phyloP scores from a whole-genome alignment of 345 rosid species.

The Gossypium sturtianum region DNA sequence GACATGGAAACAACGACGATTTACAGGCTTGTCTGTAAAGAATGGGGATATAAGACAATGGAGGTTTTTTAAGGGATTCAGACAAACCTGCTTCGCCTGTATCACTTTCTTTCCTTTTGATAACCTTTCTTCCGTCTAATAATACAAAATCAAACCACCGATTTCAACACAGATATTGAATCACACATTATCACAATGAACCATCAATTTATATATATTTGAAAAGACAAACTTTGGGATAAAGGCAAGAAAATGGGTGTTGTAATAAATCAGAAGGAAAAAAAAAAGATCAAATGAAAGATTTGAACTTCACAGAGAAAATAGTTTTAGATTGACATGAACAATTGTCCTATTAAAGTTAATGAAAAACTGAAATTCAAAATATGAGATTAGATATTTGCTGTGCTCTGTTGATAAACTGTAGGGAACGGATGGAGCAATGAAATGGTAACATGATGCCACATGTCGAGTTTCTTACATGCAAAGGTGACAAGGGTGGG shows the following conservation, averaged over 20 bases:
- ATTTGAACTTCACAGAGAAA: not conserved
- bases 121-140: slow-evolving; percentile 44
- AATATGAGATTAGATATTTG: not conserved
- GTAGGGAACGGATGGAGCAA: not conserved
- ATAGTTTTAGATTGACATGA: slow-evolving; percentile 1
- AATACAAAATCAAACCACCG: slow-evolving; percentile 43
- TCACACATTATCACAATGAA: slow-evolving; percentile 12
- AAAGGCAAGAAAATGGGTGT: not conserved
- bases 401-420: not conserved
- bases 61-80: not conserved
- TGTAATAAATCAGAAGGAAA: not conserved
- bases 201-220: not conserved
- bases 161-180: slow-evolving; percentile 18
- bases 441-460: not conserved
- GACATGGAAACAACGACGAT: not conserved
- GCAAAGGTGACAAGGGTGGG: not conserved
- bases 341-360: not conserved
- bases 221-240: slow-evolving; percentile 2
- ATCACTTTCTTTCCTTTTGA: slow-evolving; percentile 90
- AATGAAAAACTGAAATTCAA: not conserved
- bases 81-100: slow-evolving; percentile 84
- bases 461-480: not conserved
- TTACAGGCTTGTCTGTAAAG: not conserved
- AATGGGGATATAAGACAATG: not conserved
- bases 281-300: not conserved